Evolutionary conservation across 1,284 basidiomycete genomes (phyloP).

Genomic region (Ceratobasidium sp.): DNA sequence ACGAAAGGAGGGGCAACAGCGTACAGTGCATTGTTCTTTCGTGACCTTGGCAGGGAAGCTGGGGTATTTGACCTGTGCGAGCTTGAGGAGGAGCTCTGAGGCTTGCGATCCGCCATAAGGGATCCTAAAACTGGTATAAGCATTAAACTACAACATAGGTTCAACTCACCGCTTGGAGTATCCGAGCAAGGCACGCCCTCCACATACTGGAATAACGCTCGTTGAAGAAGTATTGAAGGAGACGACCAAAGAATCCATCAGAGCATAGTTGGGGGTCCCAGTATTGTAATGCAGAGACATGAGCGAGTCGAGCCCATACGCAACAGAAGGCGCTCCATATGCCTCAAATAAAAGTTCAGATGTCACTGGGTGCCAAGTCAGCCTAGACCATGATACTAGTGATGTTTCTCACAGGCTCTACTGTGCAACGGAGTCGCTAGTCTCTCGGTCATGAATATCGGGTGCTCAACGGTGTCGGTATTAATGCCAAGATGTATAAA

Average conservation of each 20-base stretch:
- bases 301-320: conserved; percentile 89
- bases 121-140: conserved; percentile 62
- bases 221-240: conserved; percentile 87
- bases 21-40: conserved; percentile 58
- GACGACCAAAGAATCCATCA: conserved; percentile 76
- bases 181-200: conserved; percentile 79
- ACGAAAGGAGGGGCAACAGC: conserved; percentile 48
- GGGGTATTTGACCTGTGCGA: conserved; percentile 95
- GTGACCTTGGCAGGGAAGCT: conserved; percentile 71
- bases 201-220: conserved; percentile 83
- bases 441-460: conserved; percentile 93
- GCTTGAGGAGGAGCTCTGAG: conserved; percentile 88
- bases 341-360: conserved; percentile 97
- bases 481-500: conserved; percentile 88
- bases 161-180: conserved; percentile 75
- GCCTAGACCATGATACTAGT: conserved; percentile 3
- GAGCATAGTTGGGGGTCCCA: conserved; percentile 50
- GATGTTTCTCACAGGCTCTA: conserved; percentile 68
- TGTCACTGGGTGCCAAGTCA: conserved; percentile 65
- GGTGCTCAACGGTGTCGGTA: conserved; percentile 80
- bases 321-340: conserved; percentile 85
- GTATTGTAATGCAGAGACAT: conserved; percentile 90
- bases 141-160: neutral
- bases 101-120: conserved; percentile 93
- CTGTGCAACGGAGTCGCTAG: conserved; percentile 90